These are phyloP conservation scores for Medakamo hakoo DNA, from an alignment of 139 green algal species.

Conservation along the genomic window DNA sequence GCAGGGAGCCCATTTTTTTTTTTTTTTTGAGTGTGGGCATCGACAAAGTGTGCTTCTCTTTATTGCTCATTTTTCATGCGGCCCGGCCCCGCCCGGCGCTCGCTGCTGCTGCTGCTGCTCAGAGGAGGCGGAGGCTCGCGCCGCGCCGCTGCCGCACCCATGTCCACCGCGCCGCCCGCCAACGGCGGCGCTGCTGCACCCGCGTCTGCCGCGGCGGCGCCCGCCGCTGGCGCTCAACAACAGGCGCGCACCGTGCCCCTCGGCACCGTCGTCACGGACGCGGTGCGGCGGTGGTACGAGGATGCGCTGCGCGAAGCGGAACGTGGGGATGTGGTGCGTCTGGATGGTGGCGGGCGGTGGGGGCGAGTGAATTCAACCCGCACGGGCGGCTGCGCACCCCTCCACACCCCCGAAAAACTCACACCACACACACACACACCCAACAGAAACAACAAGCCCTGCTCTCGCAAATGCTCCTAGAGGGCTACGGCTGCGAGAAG, in stretches of 20 bases:
- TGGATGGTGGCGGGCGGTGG: neutral
- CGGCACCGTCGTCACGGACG: constrained; percentile 39
- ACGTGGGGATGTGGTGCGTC: constrained; percentile 30
- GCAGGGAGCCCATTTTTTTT: neutral
- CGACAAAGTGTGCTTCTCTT: no score
- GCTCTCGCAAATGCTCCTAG: constrained; percentile 56
- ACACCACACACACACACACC: neutral
- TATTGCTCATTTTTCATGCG: no score
- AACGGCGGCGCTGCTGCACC: no score
- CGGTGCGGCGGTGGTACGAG: constrained; percentile 56
- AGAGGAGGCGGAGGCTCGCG: no score
- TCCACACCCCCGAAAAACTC: neutral
- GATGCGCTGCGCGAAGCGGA: constrained; percentile 47
- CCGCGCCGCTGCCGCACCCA: no score
- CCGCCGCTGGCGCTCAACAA: no score
- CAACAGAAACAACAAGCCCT: constrained; percentile 52
- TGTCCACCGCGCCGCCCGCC: no score
- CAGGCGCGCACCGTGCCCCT: constrained; percentile 14
- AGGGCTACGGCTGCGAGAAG: constrained; percentile 54
- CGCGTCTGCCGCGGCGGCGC: no score
- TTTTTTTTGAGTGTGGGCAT: no score
- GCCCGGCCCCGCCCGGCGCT: no score
- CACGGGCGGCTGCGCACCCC: neutral
- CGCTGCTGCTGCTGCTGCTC: no score
- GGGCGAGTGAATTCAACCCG: neutral